Evolutionary conservation across 768 basidiomycete species (phyloP).

Genomic region (Leucosporidium scottii): DNA sequence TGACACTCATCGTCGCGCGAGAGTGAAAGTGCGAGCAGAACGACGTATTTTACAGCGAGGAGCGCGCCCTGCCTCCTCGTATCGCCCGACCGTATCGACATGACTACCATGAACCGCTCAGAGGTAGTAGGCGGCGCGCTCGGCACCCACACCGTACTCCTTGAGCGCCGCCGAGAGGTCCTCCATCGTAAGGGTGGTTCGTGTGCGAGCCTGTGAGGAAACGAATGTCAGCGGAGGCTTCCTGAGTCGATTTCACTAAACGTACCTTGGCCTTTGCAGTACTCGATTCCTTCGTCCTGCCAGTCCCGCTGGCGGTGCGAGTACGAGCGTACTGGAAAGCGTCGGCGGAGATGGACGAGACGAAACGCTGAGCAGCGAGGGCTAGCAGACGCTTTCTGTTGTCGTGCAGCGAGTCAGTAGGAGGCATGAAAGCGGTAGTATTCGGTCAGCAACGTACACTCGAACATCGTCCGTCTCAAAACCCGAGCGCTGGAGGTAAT

Average conservation of each 20-base stretch:
- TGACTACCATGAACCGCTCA: constrained; percentile 37
- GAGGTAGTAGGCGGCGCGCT: constrained; percentile 90
- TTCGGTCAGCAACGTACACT: constrained; percentile 52
- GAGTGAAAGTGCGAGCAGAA: no score
- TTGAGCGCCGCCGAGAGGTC: constrained; percentile 83
- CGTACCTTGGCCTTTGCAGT: constrained; percentile 1
- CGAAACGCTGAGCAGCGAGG: constrained; percentile 93
- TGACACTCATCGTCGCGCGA: no score
- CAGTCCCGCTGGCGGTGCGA: constrained; percentile 68
- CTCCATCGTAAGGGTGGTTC: constrained; percentile 94
- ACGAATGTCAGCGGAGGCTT: background rate
- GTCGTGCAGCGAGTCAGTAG: background rate
- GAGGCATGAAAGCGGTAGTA: background rate
- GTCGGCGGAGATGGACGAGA: constrained; percentile 91
- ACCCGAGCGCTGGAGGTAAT: constrained; percentile 89
- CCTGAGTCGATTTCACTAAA: background rate
- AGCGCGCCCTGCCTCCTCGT: no score
- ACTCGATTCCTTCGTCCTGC: constrained; percentile 33
- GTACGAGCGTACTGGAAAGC: constrained; percentile 97
- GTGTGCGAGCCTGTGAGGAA: constrained; percentile 52
- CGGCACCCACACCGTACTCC: constrained; percentile 92
- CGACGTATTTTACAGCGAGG: no score
- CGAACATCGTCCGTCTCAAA: constrained; percentile 93
- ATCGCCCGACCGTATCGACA: no score
- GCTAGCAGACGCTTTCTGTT: constrained; percentile 84